Percentiles rank a stretch among this genome's conserved stretches.
These are phyloP conservation scores for Celoporthe dispersa DNA, from an alignment of 2,329 filamentous ascomycete genomes.

Conservation along the genomic window DNA sequence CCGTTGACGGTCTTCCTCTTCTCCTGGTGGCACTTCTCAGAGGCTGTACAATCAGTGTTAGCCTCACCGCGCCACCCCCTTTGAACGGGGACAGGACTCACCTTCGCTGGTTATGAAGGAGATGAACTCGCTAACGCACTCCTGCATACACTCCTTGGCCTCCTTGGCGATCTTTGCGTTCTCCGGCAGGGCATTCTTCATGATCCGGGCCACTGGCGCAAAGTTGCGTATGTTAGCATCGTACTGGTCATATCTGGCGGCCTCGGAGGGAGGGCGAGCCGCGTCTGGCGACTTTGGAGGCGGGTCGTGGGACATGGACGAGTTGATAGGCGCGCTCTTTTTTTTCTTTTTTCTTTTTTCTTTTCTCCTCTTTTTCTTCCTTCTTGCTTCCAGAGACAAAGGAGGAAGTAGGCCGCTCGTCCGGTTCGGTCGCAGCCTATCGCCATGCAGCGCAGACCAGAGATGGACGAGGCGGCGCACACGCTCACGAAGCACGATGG, in stretches of 20 bases:
- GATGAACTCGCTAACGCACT: conserved; percentile 99
- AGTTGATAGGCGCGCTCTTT: conserved; percentile 39
- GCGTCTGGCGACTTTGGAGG: conserved; percentile 56
- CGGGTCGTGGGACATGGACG: conserved; percentile 64
- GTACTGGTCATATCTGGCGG: conserved; percentile 54
- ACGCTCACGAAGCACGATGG: conserved; percentile 43
- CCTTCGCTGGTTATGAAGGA: conserved; percentile 99
- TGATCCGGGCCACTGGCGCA: conserved; percentile 96
- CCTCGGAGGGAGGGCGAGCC: conserved; percentile 49
- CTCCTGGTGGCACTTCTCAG: conserved; percentile 98
- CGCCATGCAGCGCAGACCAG: conserved; percentile 38
- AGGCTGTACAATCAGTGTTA: conserved; percentile 64
- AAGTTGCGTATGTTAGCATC: conserved; percentile 96
- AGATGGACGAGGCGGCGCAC: conserved; percentile 35
- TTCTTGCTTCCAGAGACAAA: conserved; percentile 45
- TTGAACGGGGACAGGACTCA: conserved; percentile 49
- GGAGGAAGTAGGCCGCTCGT: conserved; percentile 54
- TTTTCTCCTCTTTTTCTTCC: conserved; percentile 40
- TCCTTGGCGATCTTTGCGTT: conserved; percentile 99
- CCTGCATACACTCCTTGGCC: conserved; percentile 99
- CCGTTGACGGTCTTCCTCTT: conserved; percentile 99
- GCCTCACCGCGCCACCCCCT: conserved; percentile 25
- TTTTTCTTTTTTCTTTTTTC: conserved; percentile 38
- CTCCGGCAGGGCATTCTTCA: conserved; percentile 96
- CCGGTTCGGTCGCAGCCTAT: conserved; percentile 33